These are phyloP conservation scores for Nicotiana knightiana DNA, from an alignment of 257 asterid genomes.

Conservation along the genomic window DNA sequence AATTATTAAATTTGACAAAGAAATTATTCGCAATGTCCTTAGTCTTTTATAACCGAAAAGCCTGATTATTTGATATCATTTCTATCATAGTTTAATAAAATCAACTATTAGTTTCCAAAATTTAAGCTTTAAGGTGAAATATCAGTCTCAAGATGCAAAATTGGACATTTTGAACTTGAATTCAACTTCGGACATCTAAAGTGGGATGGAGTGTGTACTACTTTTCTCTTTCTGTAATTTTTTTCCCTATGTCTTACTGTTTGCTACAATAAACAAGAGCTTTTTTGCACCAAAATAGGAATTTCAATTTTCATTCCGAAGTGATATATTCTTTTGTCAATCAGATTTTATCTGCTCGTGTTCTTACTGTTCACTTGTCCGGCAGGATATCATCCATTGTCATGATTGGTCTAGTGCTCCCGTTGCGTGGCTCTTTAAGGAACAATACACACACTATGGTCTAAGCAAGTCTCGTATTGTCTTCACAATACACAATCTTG, in stretches of 20 bases:
- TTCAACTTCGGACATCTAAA: neutral
- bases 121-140: neutral
- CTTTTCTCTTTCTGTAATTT: neutral
- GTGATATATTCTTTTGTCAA: neutral
- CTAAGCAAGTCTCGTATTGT: constrained; percentile 86
- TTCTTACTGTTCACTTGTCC: neutral
- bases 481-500: constrained; percentile 96
- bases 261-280: neutral
- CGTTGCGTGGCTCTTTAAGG: constrained; percentile 92
- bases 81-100: neutral
- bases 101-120: neutral
- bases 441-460: constrained; percentile 75
- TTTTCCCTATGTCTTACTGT: neutral
- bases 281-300: neutral
- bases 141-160: neutral
- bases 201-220: neutral
- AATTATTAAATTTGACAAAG: neutral
- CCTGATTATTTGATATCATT: neutral
- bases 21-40: neutral
- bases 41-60: neutral
- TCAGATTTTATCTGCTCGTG: neutral
- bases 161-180: neutral
- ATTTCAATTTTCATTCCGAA: neutral
- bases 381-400: constrained; percentile 92
- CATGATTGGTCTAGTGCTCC: constrained; percentile 99